These are phyloP conservation scores for Pharnaceum exiguum DNA, from an alignment of 148 eudicot species.

Conservation along the genomic window DNA sequence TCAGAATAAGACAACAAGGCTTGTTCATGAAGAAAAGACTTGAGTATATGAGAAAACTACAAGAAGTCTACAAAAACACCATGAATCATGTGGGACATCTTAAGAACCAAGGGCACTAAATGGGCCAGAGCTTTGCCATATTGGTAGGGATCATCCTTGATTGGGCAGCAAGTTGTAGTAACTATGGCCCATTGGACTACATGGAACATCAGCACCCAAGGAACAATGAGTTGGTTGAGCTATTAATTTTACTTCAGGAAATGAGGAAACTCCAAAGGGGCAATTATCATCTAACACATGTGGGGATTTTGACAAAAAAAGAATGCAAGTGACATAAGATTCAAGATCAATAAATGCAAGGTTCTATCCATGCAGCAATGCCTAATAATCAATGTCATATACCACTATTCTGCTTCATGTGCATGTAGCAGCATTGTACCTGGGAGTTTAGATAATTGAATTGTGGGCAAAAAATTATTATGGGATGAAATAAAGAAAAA, in stretches of 20 bases:
- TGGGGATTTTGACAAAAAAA: slow-evolving; percentile 17
- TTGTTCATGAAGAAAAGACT: slow-evolving; percentile 27
- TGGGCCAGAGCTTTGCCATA: slow-evolving; percentile 9
- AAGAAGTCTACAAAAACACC: no score
- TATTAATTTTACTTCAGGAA: slow-evolving; percentile 17
- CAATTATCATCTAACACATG: slow-evolving; percentile 24
- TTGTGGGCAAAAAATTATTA: neutral
- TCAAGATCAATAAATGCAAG: slow-evolving; percentile 16
- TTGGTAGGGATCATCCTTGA: slow-evolving; percentile 19
- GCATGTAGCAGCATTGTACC: neutral
- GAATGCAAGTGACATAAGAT: slow-evolving; percentile 8
- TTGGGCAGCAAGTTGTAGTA: slow-evolving; percentile 11
- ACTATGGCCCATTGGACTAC: slow-evolving; percentile 25
- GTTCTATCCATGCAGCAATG: slow-evolving; percentile 4
- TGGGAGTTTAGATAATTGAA: neutral
- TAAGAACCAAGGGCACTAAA: slow-evolving; percentile 23
- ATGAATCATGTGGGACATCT: slow-evolving; percentile 33
- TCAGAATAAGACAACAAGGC: slow-evolving; percentile 30
- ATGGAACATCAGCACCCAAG: slow-evolving; percentile 25
- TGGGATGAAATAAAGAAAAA: slow-evolving; percentile 1
- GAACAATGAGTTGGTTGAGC: slow-evolving; percentile 33
- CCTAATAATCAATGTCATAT: no score
- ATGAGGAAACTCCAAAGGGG: slow-evolving; percentile 20
- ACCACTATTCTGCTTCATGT: neutral
- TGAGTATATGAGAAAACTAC: slow-evolving; percentile 12